A percentile compares a stretch with the other conserved stretches of the same genome.
Conservation (phyloP, 805 yeast species). For the Millerozyma miso region DNA sequence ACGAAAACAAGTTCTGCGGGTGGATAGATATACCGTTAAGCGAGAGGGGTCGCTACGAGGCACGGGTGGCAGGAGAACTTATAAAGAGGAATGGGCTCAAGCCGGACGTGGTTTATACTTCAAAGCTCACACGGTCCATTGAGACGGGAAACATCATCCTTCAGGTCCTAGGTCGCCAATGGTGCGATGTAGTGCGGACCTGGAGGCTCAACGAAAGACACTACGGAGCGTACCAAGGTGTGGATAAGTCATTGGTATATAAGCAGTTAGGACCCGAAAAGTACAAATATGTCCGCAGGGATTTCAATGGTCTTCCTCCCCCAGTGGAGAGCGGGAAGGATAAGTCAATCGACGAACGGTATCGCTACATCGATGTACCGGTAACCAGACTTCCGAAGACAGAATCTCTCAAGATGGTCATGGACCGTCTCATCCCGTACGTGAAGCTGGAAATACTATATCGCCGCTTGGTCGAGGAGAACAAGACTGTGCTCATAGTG, state of each 20-base stretch:
- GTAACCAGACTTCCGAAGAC: conserved; percentile 30
- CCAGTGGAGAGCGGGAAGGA: conserved; percentile 16
- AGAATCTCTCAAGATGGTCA: conserved; percentile 35
- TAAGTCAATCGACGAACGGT: conserved; percentile 32
- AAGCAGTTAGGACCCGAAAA: conserved; percentile 32
- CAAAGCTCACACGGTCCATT: conserved; percentile 36
- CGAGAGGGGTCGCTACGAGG: conserved; percentile 35
- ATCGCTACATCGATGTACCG: conserved; percentile 18
- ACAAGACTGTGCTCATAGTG: conserved; percentile 33
- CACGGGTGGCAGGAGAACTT: conserved; percentile 34
- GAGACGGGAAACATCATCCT: conserved; percentile 39
- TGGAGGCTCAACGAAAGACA: conserved; percentile 45
- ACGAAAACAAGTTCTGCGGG: conserved; percentile 41
- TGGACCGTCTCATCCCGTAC: conserved; percentile 38
- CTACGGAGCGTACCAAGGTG: conserved; percentile 41
- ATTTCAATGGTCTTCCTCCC: conserved; percentile 34
- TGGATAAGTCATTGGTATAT: conserved; percentile 33
- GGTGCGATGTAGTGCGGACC: conserved; percentile 34
- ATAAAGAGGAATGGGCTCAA: conserved; percentile 22
- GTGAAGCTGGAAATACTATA: conserved; percentile 25
- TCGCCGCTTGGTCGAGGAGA: conserved; percentile 16
- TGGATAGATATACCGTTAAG: conserved; percentile 43
- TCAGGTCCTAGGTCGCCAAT: conserved; percentile 25
- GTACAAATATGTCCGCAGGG: conserved; percentile 35
- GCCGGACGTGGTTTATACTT: conserved; percentile 35